These are phyloP conservation scores for Podaxis sp. DNA, from an alignment of 768 basidiomycete species.

Conservation along the genomic window DNA sequence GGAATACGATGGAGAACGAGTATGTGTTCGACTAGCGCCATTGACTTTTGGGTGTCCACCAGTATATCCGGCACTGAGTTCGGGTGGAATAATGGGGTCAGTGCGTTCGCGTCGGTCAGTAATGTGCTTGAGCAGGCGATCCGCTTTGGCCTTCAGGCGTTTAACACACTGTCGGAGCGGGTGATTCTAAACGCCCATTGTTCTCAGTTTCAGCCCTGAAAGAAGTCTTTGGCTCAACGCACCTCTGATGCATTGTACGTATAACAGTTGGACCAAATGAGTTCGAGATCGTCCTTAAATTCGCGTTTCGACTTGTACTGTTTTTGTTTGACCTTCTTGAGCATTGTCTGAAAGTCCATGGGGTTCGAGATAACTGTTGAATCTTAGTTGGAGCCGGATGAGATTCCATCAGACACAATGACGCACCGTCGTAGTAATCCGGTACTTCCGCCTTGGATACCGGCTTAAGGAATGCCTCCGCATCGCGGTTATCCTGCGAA, in stretches of 20 bases:
- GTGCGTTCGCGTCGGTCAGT: constrained; percentile 84
- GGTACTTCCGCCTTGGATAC: constrained; percentile 88
- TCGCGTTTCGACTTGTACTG: constrained; percentile 92
- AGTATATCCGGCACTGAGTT: constrained; percentile 31
- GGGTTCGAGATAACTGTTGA: constrained; percentile 82
- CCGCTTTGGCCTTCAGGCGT: constrained; percentile 81
- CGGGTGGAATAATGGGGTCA: constrained; percentile 64
- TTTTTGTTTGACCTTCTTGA: constrained; percentile 90
- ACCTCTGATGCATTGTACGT: constrained; percentile 92
- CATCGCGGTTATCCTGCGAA: constrained; percentile 78
- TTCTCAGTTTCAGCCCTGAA: constrained; percentile 1
- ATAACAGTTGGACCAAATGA: constrained; percentile 96
- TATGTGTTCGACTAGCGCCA: constrained; percentile 39
- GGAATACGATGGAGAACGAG: constrained; percentile 39
- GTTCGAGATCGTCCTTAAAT: constrained; percentile 90
- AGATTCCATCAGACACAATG: constrained; percentile 3
- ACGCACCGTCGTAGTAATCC: constrained; percentile 89
- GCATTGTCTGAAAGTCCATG: constrained; percentile 94
- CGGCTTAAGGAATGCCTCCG: constrained; percentile 91
- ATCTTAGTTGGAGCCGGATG: constrained; percentile 5
- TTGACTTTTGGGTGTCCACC: constrained; percentile 36
- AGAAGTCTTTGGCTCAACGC: constrained; percentile 29
- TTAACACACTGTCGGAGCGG: constrained; percentile 82
- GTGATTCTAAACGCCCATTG: constrained; percentile 59
- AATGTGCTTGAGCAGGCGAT: constrained; percentile 83